Evolutionary conservation across 192 early-diverging fungal species (phyloP).

Genomic region (Coemansia sp.): DNA sequence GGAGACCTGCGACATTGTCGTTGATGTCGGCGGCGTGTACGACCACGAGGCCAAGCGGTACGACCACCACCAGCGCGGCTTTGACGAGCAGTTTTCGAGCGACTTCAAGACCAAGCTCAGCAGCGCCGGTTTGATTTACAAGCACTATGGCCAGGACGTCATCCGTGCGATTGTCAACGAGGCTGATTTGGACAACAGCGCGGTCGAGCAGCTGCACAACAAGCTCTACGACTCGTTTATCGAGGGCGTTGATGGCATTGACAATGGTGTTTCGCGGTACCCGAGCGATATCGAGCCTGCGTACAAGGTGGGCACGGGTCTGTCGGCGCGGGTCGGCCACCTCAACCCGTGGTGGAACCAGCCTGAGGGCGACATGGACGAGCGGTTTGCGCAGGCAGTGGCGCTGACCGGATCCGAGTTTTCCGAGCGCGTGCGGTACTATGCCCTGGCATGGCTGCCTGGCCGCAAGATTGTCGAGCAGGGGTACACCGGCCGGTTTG

Average conservation of each 20-base stretch:
- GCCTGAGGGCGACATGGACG: slow-evolving; percentile 71
- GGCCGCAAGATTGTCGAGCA: slow-evolving; percentile 81
- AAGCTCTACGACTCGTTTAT: slow-evolving; percentile 86
- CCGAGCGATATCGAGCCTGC: slow-evolving; percentile 73
- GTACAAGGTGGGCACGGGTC: slow-evolving; percentile 81
- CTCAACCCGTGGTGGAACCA: slow-evolving; percentile 98
- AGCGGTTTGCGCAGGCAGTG: slow-evolving; percentile 65
- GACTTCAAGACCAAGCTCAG: slow-evolving; percentile 84
- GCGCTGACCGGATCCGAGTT: slow-evolving; percentile 80
- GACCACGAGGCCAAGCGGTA: slow-evolving; percentile 70
- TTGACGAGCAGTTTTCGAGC: slow-evolving; percentile 79
- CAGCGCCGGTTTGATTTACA: slow-evolving; percentile 95
- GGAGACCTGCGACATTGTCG: slow-evolving; percentile 78
- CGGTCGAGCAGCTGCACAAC: slow-evolving; percentile 69
- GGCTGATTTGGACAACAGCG: slow-evolving; percentile 41
- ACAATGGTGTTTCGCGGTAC: slow-evolving; percentile 93
- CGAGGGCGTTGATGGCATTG: slow-evolving; percentile 78
- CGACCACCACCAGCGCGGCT: slow-evolving; percentile 96
- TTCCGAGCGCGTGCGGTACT: slow-evolving; percentile 62
- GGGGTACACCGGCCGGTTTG: slow-evolving; percentile 57
- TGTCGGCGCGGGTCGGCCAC: slow-evolving; percentile 74
- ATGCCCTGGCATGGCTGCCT: slow-evolving; percentile 81
- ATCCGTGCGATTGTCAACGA: slow-evolving; percentile 50
- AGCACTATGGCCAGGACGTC: slow-evolving; percentile 90
- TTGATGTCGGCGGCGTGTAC: slow-evolving; percentile 94